A percentile compares a stretch with the other conserved stretches of the same genome.
These are phyloP conservation scores for Colletotrichum sp. DNA, from an alignment of 2,329 filamentous ascomycete genomes.

Conservation along the genomic window DNA sequence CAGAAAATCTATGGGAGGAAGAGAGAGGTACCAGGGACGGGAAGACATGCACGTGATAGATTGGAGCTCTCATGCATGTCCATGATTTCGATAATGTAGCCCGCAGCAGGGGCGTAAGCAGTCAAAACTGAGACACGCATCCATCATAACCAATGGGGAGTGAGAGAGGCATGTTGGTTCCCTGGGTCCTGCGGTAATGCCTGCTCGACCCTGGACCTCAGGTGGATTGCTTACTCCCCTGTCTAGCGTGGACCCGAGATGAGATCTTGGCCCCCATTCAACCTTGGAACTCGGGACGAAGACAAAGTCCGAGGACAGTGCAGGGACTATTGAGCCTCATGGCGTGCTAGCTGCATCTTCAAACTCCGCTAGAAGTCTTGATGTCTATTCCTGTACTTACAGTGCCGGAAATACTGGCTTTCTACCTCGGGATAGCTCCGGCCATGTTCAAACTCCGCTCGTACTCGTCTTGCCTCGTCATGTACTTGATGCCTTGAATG, in stretches of 20 bases:
- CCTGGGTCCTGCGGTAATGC: background rate
- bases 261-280: background rate
- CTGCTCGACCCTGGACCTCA: background rate
- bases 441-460: background rate
- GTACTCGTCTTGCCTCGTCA: background rate
- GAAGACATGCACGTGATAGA: background rate
- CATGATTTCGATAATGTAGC: background rate
- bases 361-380: background rate
- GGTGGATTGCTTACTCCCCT: background rate
- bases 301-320: background rate
- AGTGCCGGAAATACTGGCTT: fast-evolving
- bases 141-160: background rate
- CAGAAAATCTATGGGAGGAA: background rate
- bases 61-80: background rate
- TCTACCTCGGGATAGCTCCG: background rate
- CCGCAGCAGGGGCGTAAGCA: background rate
- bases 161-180: background rate
- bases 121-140: background rate
- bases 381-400: background rate
- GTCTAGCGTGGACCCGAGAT: background rate
- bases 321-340: background rate
- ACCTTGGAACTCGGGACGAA: background rate
- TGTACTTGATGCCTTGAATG: background rate
- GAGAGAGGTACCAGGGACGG: fast-evolving
- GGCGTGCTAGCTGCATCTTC: background rate